Base-by-base conservation (phyloP, 495 filamentous ascomycete genomes). In the Cercophora newfieldiana region DNA sequence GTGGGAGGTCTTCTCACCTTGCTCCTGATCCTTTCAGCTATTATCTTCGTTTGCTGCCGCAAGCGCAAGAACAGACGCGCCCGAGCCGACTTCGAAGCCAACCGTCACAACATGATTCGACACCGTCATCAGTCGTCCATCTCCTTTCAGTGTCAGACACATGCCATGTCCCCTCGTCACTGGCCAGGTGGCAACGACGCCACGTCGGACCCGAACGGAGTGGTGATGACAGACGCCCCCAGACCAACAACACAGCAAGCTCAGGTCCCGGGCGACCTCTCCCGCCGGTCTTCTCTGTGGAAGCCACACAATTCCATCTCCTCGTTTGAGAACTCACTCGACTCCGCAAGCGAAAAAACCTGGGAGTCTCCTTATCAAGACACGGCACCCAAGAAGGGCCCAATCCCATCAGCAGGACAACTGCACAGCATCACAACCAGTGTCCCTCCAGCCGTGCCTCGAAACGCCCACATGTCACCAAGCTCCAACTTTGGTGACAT, bases 141-240 rank as follows among this genome's bases (percentile, higher is more conserved):
- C 30, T 82, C 80, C 8, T 83, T 83, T 70, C 78, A 80, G 65
- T 83, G 81, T 72, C 80, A 81, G 64, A 79, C 81, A 0, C 77
- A 80, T 66, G 66, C 81, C 56, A 71, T 73, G 22, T 80, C 81
- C 1, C 72, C 81, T 0, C 66, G 72, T 10, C 78, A 80, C 68
- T 75, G 76, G 61, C 76, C 79, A 16, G 71, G 67, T 1, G 65
- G 51, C 12, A 63, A 59, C 4, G 67, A 71, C 16, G 19, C 54
- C 14, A 44, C 64, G 6, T 48, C 69, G 1, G 59, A 61, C 0
- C 7, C 51, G 25, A 54, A 63, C 21, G 65, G 50, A 26, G 54
- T 29, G 1, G 54, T 57, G 24, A 29, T 29, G 58, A 26, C 16
- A 0, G 54, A 55, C 19, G 49, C 18, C 8, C 8, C 53, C 4